Percentiles rank a stretch among this genome's conserved stretches.
phyloP scores from a whole-genome alignment of 768 basidiomycete genomes.

The Russula ochroleuca region DNA sequence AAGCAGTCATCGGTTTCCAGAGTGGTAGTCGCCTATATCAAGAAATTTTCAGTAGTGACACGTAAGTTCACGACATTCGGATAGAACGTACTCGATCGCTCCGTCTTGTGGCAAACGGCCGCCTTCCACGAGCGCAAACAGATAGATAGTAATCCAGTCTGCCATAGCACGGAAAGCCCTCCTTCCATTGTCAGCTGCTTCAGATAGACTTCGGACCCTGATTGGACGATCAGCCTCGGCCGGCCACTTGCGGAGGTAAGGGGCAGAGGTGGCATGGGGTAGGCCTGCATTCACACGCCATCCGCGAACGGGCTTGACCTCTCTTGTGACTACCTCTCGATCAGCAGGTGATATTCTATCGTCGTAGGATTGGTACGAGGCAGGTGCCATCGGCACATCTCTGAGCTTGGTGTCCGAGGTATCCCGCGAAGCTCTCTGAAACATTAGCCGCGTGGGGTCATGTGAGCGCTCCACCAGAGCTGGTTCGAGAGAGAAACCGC shows the following conservation, averaged over 20 bases:
- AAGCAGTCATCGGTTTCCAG: constrained; percentile 24
- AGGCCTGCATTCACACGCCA: constrained; percentile 11
- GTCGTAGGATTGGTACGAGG: constrained; percentile 11
- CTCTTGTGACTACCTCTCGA: constrained; percentile 16
- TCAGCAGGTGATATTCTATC: constrained; percentile 14
- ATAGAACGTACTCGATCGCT: constrained; percentile 22
- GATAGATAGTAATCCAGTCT: constrained; percentile 26
- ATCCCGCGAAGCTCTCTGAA: constrained; percentile 5
- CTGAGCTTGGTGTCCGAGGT: background rate
- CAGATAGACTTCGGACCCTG: constrained; percentile 21
- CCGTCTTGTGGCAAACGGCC: constrained; percentile 24
- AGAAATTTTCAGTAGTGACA: background rate
- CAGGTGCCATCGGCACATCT: constrained; percentile 2
- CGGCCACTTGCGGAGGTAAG: constrained; percentile 16
- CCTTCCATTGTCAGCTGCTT: constrained; percentile 20
- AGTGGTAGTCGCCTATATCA: constrained; percentile 19
- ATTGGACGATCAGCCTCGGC: constrained; percentile 20
- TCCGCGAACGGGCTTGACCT: constrained; percentile 1
- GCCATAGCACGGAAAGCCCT: constrained; percentile 21
- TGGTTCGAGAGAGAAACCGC: background rate
- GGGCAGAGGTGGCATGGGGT: constrained; percentile 8
- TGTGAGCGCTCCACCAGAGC: constrained; percentile 8
- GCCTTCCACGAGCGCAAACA: constrained; percentile 22
- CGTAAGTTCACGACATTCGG: constrained; percentile 5
- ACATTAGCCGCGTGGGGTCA: constrained; percentile 2